phyloP scores from a whole-genome alignment of 768 basidiomycete species.

The Hericium erinaceus region DNA sequence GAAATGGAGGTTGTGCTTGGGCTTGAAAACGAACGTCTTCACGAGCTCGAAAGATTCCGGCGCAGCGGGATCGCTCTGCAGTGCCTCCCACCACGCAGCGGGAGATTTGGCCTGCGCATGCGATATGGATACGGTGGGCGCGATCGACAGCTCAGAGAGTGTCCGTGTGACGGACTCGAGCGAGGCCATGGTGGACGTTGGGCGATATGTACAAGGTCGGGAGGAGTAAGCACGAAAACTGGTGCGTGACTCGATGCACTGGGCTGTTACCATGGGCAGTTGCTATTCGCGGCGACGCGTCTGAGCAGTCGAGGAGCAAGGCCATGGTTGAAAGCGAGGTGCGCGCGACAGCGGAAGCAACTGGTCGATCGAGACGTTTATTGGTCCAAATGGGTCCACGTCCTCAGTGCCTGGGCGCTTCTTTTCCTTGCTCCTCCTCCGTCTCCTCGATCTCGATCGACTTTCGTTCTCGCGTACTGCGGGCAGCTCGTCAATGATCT shows the following conservation, averaged over 20 bases:
- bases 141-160: slow-evolving; percentile 46
- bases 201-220: background rate
- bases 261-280: slow-evolving; percentile 6
- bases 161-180: slow-evolving; percentile 27
- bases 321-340: slow-evolving; percentile 19
- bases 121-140: slow-evolving; percentile 38
- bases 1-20: slow-evolving; percentile 79
- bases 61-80: slow-evolving; percentile 41
- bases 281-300: slow-evolving; percentile 69
- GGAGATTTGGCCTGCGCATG: slow-evolving; percentile 68
- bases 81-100: slow-evolving; percentile 64
- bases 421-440: too few species aligned
- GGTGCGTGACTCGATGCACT: slow-evolving; percentile 13
- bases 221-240: slow-evolving; percentile 12
- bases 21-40: slow-evolving; percentile 92
- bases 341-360: slow-evolving; percentile 23
- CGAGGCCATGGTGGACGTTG: slow-evolving; percentile 25
- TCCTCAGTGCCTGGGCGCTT: too few species aligned
- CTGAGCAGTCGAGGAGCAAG: slow-evolving; percentile 34
- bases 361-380: too few species aligned
- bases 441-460: too few species aligned
- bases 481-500: slow-evolving; percentile 29
- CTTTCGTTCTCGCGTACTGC: too few species aligned
- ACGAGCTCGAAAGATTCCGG: slow-evolving; percentile 67
- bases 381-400: too few species aligned